Evolutionary conservation across 768 basidiomycete species (phyloP).

Genomic region (Panellus pusillus): DNA sequence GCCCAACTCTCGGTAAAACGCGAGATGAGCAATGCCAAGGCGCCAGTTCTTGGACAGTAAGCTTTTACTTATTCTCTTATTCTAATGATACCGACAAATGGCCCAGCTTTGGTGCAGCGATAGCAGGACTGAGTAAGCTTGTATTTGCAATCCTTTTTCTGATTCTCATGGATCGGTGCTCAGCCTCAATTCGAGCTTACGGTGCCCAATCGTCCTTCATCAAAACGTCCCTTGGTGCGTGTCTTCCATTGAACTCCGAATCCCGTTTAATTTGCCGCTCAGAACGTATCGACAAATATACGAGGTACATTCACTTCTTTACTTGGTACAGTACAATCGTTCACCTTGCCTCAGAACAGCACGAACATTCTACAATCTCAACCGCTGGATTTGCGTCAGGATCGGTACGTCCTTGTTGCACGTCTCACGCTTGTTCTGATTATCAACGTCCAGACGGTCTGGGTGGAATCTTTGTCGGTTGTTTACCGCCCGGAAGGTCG

Average conservation of each 20-base stretch:
- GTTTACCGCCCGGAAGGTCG: not conserved
- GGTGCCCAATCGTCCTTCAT: constrained; percentile 42
- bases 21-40: constrained; percentile 27
- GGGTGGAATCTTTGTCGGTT: constrained; percentile 42
- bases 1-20: constrained; percentile 29
- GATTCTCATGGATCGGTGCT: not conserved
- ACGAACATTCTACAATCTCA: constrained; percentile 39
- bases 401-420: constrained; percentile 17
- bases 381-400: constrained; percentile 39
- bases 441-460: constrained; percentile 32
- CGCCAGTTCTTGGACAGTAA: constrained; percentile 34
- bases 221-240: constrained; percentile 27
- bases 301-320: constrained; percentile 11
- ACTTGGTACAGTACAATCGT: not conserved
- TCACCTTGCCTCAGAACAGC: constrained; percentile 18
- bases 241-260: too few species aligned
- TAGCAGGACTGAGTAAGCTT: constrained; percentile 39
- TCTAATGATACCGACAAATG: not conserved
- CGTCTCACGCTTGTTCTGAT: not conserved
- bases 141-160: too few species aligned
- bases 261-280: too few species aligned
- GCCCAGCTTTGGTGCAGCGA: constrained; percentile 42
- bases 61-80: constrained; percentile 21
- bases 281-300: constrained; percentile 42
- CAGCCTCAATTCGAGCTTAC: constrained; percentile 48